phyloP scores from a whole-genome alignment of 2,329 filamentous ascomycete species.

The Epichloe gansuensis region DNA sequence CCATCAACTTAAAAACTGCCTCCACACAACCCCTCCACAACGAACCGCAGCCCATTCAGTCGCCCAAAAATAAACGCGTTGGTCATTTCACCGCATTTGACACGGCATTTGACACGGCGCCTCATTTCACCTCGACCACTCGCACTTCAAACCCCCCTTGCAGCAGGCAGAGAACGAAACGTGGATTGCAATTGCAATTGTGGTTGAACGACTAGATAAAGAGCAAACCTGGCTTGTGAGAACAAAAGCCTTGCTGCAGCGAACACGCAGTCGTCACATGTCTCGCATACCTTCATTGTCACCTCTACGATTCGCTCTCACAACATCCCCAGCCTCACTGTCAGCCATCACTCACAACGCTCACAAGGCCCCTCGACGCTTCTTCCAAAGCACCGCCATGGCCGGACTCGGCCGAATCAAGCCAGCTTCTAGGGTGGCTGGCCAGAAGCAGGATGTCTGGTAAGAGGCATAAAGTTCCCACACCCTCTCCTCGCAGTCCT shows the following conservation, averaged over 20 bases:
- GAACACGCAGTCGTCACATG: not conserved
- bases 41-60: not conserved
- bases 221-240: no score
- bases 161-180: no score
- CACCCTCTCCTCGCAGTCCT: not conserved
- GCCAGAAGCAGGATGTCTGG: slow-evolving; percentile 40
- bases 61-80: no score
- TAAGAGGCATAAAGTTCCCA: slow-evolving; percentile 11
- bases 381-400: slow-evolving; percentile 23
- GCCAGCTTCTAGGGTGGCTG: slow-evolving; percentile 36
- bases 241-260: no score
- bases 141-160: no score
- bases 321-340: not conserved
- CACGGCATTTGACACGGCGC: no score
- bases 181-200: no score
- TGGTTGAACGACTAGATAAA: no score
- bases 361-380: not conserved
- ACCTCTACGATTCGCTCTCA: not conserved
- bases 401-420: slow-evolving; percentile 31
- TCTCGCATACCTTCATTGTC: not conserved
- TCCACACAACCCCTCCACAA: not conserved
- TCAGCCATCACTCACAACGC: not conserved
- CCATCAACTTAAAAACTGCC: not conserved
- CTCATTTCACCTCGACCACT: no score
- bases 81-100: no score